Percentiles rank a stretch among this genome's conserved stretches.
phyloP scores from a whole-genome alignment of 1,139 yeast genomes.

The Hyphopichia khmerensis region DNA sequence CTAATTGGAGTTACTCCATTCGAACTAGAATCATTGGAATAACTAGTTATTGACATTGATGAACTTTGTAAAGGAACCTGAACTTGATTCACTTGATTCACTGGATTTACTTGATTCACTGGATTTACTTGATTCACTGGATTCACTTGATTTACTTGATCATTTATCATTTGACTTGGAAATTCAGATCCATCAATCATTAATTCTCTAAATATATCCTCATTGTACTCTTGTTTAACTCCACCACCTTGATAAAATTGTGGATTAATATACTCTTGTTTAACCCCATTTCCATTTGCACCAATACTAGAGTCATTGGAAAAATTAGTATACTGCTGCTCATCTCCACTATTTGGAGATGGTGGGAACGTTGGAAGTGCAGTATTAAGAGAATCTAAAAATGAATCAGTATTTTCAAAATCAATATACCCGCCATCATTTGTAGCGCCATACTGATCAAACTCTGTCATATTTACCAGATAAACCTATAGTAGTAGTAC shows the following conservation, averaged over 20 bases:
- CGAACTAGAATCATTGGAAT: slow-evolving; percentile 18
- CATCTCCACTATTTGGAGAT: slow-evolving; percentile 13
- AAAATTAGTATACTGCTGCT: not conserved
- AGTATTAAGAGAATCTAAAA: slow-evolving; percentile 32
- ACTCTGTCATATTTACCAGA: not conserved
- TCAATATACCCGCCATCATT: slow-evolving; percentile 21
- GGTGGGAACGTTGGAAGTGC: slow-evolving; percentile 17
- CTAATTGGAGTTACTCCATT: slow-evolving; percentile 26
- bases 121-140: too few relatives aligned
- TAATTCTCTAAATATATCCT: slow-evolving; percentile 6
- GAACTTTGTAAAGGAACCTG: slow-evolving; percentile 3
- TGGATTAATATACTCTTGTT: not conserved
- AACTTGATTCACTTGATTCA: too few relatives aligned
- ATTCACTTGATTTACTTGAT: too few relatives aligned
- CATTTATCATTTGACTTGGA: too few relatives aligned
- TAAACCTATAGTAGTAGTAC: too few relatives aligned
- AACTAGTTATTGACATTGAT: slow-evolving; percentile 14
- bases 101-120: too few relatives aligned
- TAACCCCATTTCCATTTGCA: slow-evolving; percentile 1
- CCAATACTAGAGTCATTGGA: too few relatives aligned
- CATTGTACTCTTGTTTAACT: slow-evolving; percentile 2
- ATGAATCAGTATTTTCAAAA: slow-evolving; percentile 36
- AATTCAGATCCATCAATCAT: slow-evolving; percentile 6
- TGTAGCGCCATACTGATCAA: too few relatives aligned
- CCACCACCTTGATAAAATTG: too few relatives aligned